Evolutionary conservation across 768 basidiomycete genomes (phyloP), one percentile per base, ranked within the genome.

Genomic region (Mycena latifolia): DNA sequence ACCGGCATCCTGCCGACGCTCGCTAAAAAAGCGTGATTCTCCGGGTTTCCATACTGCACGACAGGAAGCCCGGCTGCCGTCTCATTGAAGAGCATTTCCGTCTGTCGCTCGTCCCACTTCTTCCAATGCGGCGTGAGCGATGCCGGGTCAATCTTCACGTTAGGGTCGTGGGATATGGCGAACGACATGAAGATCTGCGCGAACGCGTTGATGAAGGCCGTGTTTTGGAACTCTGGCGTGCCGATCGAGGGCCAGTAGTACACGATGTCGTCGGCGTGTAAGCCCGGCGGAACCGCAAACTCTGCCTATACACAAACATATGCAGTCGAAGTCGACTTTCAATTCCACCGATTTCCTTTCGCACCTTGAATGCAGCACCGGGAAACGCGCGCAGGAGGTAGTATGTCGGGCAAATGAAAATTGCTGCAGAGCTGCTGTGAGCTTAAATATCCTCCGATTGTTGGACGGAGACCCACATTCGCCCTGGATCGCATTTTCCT

Each of bases 321-420:
- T 27, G 22, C n/a, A n/a, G n/a, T n/a, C n/a, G n/a, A n/a, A n/a
- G n/a, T n/a, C n/a, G n/a, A n/a, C n/a, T n/a, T n/a, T n/a, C n/a
- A n/a, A 22, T 39, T 28, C 11, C 7, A 27, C 15, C 5, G 10
- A 39, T 39, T 4, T 9, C 37, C 24, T 11, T 14, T 20, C 18
- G 24, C 20, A 79, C 80, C 73, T 80, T 81, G 70, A 72, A 81
- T 0, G 77, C 69, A 20, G 61, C 68, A n/a, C 73, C 72, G 4
- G 31, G n/a, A 60, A 79, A 81, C 6, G 80, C 61, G 6, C 62
- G 29, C 17, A 79, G 70, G 43, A 80, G 14, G 46, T 65, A 74
- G 50, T 79, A 77, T 0, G 78, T 74, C 3, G 79, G 81, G 51
- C 81, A 81, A 17, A 76, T 67, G 59, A 81, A 73, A 22, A 79